These are phyloP conservation scores for Pythium guiyangense DNA, from an alignment of 352 stramenopile species.

Conservation along the genomic window DNA sequence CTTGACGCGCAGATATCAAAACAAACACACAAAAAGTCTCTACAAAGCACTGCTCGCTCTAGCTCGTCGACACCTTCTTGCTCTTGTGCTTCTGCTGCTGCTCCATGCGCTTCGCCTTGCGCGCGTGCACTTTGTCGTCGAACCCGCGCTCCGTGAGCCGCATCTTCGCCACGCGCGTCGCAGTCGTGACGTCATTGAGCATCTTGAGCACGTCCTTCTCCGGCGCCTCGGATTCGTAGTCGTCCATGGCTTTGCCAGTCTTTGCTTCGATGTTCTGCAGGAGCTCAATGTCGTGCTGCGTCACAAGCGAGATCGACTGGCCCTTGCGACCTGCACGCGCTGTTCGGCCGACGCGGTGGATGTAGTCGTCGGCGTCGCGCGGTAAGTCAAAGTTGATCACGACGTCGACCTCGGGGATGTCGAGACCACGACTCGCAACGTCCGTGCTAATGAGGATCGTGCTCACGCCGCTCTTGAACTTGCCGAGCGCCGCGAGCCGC, in stretches of 20 bases:
- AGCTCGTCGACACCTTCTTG: no score
- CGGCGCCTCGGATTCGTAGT: constrained; percentile 69
- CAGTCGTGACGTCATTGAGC: constrained; percentile 94
- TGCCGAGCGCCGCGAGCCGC: constrained; percentile 92
- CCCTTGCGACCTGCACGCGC: constrained; percentile 90
- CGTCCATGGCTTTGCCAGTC: constrained; percentile 88
- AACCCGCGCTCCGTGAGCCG: constrained; percentile 86
- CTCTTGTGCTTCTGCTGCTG: constrained; percentile 36
- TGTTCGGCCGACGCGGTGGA: constrained; percentile 96
- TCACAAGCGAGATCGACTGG: constrained; percentile 93
- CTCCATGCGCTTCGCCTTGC: constrained; percentile 61
- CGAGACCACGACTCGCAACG: constrained; percentile 94
- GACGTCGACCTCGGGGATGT: constrained; percentile 95
- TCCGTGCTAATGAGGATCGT: constrained; percentile 96
- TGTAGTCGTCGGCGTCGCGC: constrained; percentile 94
- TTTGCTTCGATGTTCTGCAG: constrained; percentile 94
- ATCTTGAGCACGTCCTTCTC: constrained; percentile 95
- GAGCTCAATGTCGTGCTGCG: constrained; percentile 92
- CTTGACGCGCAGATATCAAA: constrained; percentile 4
- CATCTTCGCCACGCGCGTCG: constrained; percentile 92
- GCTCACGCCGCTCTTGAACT: constrained; percentile 94
- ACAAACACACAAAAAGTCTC: not conserved
- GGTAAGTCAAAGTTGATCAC: constrained; percentile 98
- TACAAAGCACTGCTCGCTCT: no score
- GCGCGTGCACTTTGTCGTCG: constrained; percentile 77